phyloP scores from a whole-genome alignment of 1,139 yeast genomes.

The Scheffersomyces illinoinensis region DNA sequence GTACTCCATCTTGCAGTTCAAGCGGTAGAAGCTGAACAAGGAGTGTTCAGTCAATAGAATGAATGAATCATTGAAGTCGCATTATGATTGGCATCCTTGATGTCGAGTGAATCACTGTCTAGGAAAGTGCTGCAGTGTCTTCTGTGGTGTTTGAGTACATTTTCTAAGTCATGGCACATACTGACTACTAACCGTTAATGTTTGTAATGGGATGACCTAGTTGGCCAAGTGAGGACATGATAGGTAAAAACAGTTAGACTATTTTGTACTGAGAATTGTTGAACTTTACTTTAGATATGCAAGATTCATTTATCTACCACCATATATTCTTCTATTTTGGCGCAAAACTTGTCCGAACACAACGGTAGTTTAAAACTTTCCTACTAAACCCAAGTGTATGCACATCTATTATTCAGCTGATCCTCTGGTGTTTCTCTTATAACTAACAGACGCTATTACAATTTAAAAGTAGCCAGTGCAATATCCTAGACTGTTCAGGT shows the following conservation, averaged over 20 bases:
- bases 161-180: not conserved
- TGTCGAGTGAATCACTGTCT: not conserved
- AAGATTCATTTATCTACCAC: too few species aligned
- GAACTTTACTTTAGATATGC: too few species aligned
- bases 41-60: not conserved
- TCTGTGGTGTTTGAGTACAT: not conserved
- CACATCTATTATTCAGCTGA: too few species aligned
- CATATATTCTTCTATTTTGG: too few species aligned
- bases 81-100: not conserved
- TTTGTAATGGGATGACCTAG: too few species aligned
- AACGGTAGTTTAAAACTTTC: too few species aligned
- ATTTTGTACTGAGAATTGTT: not conserved
- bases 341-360: too few species aligned
- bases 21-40: not conserved
- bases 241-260: not conserved
- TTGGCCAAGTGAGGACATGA: not conserved
- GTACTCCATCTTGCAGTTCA: not conserved
- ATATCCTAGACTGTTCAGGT: too few species aligned
- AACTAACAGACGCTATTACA: too few species aligned
- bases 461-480: too few species aligned
- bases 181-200: not conserved
- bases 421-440: too few species aligned
- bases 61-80: not conserved
- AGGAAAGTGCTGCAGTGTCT: not conserved
- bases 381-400: too few species aligned